phyloP scores from a whole-genome alignment of 2,329 filamentous ascomycete species.

The Aureobasidium uvarum region DNA sequence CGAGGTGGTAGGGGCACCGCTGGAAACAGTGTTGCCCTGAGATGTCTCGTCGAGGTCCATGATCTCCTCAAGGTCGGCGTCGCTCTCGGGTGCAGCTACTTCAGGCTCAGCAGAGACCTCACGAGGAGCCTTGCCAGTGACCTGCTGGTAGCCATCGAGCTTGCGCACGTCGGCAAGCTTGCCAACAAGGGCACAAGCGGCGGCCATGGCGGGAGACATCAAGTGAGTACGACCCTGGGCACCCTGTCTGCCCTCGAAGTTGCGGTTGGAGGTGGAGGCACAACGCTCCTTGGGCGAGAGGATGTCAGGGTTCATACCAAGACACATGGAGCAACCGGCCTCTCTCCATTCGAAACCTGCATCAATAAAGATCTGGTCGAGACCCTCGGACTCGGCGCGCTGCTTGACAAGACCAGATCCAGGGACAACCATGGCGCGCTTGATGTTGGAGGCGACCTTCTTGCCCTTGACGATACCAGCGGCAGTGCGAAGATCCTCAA shows the following conservation, averaged over 20 bases:
- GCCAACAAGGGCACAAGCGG: constrained; percentile 82
- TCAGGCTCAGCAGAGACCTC: constrained; percentile 59
- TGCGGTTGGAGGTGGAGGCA: constrained; percentile 93
- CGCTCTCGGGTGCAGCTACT: constrained; percentile 58
- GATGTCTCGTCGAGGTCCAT: constrained; percentile 65
- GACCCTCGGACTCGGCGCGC: constrained; percentile 84
- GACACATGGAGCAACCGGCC: constrained; percentile 97
- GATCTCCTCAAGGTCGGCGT: constrained; percentile 63
- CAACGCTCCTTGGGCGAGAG: constrained; percentile 88
- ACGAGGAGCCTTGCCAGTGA: constrained; percentile 50
- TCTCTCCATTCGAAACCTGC: constrained; percentile 98
- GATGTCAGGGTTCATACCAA: constrained; percentile 99
- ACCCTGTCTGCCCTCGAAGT: constrained; percentile 96
- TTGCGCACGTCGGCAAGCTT: constrained; percentile 91
- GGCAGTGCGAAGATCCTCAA: constrained; percentile 89
- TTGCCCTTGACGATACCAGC: constrained; percentile 82
- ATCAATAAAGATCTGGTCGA: constrained; percentile 87
- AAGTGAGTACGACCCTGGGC: constrained; percentile 88
- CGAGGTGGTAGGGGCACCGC: constrained; percentile 49
- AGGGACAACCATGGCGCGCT: constrained; percentile 93
- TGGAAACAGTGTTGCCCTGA: constrained; percentile 61
- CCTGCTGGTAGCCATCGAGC: constrained; percentile 57
- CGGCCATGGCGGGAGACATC: constrained; percentile 97
- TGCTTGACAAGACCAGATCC: constrained; percentile 93
- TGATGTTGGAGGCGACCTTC: constrained; percentile 83